Base-by-base conservation (phyloP, 495 filamentous ascomycete genomes). In the Parachaetomium inaequale region DNA sequence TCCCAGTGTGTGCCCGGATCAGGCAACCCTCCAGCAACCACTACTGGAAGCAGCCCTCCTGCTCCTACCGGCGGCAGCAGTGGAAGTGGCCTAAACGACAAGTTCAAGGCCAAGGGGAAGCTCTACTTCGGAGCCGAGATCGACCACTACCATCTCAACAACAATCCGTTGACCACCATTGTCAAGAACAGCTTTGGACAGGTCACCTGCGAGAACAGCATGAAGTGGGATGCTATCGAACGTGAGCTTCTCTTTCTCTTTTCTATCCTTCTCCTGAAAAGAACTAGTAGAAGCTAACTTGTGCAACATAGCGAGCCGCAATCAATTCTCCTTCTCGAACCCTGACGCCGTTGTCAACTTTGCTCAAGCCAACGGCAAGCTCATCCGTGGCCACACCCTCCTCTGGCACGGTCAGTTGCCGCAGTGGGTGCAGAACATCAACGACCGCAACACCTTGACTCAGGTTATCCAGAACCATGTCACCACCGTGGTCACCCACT, bases 401-500 rank as follows among this genome's bases (percentile, higher is more conserved):
- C 75, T 84, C 62, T 88, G 83, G 84, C 79, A 86, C 75, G 82
- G 82, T 32, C 84, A 88, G 74, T 79, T 87, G 21, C 83, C 85
- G 29, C 63, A 68, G 25, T 88, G 83, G 84, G 85, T 88, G 59
- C 74, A 68, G 43, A 65, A 70, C 47, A 83, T 88, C 74, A 69
- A 62, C 21, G 78, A 83, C 73, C 77, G 75, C 65, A 65, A 68
- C 45, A 77, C 74, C 46, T 70, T 87, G 51, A 85, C 81, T 46
- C 46, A 70, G 8, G 82, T 83, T 28, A 78, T 88, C 49, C 63
- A 85, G 70, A 84, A 81, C 68, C 85, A 87, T 74, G 77, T 85
- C 64, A 78, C 72, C 3, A 82, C 77, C 10, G 69, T 85, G 51
- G 78, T 86, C 55, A 73, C 72, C 19, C 81, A 79, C 25, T 88